These are phyloP conservation scores for Trichophyton mentagrophytes DNA, from an alignment of 2,329 filamentous ascomycete genomes.

Conservation along the genomic window DNA sequence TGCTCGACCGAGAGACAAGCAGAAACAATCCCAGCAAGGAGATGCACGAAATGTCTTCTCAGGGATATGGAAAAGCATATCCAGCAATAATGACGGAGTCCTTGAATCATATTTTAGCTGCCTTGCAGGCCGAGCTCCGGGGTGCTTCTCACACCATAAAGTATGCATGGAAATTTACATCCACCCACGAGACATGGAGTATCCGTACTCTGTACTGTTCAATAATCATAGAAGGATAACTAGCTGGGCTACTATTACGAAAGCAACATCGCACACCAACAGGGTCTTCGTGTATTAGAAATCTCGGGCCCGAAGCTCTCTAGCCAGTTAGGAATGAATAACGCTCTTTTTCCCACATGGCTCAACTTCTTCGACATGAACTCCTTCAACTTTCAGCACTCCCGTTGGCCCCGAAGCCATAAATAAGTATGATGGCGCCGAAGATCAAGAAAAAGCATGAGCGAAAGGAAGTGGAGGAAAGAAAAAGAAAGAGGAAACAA, in stretches of 20 bases:
- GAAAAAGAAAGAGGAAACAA: not conserved
- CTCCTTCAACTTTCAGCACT: not conserved
- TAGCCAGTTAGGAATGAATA: not conserved
- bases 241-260: not conserved
- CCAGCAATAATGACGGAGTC: not conserved
- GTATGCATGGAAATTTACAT: not conserved
- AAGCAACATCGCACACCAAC: too few species aligned
- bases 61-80: not conserved
- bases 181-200: not conserved
- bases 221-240: not conserved
- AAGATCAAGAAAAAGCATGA: not conserved
- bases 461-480: not conserved
- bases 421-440: not conserved
- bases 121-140: not conserved
- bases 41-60: not conserved
- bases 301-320: not conserved
- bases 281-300: too few species aligned
- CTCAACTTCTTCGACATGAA: not conserved
- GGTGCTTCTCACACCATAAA: not conserved
- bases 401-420: not conserved
- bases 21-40: not conserved
- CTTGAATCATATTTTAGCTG: not conserved
- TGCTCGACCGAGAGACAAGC: not conserved
- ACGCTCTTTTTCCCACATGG: not conserved
- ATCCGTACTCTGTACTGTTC: not conserved